Conservation (phyloP, 169 alveolate species). For the Ichthyophthirius multifiliis region DNA sequence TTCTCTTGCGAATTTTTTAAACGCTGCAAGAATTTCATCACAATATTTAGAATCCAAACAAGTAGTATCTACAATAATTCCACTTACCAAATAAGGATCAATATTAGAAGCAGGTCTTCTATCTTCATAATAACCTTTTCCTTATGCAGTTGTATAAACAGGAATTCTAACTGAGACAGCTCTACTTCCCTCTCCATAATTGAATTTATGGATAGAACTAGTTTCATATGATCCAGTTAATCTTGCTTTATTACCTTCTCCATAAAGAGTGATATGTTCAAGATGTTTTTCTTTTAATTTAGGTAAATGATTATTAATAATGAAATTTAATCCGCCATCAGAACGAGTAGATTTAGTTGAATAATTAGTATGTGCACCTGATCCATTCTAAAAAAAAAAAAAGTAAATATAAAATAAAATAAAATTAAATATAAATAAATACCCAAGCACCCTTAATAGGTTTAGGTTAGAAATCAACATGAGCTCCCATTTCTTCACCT, state of each 20-base stretch:
- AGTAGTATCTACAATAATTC: constrained; percentile 44
- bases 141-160: constrained; percentile 13
- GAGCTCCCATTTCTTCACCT: constrained; percentile 58
- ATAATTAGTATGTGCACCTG: constrained; percentile 73
- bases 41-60: constrained; percentile 16
- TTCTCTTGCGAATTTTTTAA: constrained; percentile 1
- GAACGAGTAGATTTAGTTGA: constrained; percentile 48
- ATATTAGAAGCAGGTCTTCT: constrained; percentile 70
- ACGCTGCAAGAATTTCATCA: constrained; percentile 12
- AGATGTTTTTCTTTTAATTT: constrained; percentile 39
- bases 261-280: constrained; percentile 46
- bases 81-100: constrained; percentile 59
- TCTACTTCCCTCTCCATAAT: constrained; percentile 59
- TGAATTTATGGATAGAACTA: constrained; percentile 27
- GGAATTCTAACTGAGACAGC: constrained; percentile 63
- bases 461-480: constrained; percentile 54
- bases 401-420: background rate
- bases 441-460: constrained; percentile 65
- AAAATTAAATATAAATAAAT: background rate
- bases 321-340: constrained; percentile 47
- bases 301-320: constrained; percentile 31
- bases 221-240: constrained; percentile 69
- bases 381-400: constrained; percentile 42
- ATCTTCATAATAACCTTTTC: constrained; percentile 60
- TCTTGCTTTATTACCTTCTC: constrained; percentile 62